These are phyloP conservation scores for Myriosclerotinia scirpicola DNA, from an alignment of 2,329 filamentous ascomycete species.

Conservation along the genomic window DNA sequence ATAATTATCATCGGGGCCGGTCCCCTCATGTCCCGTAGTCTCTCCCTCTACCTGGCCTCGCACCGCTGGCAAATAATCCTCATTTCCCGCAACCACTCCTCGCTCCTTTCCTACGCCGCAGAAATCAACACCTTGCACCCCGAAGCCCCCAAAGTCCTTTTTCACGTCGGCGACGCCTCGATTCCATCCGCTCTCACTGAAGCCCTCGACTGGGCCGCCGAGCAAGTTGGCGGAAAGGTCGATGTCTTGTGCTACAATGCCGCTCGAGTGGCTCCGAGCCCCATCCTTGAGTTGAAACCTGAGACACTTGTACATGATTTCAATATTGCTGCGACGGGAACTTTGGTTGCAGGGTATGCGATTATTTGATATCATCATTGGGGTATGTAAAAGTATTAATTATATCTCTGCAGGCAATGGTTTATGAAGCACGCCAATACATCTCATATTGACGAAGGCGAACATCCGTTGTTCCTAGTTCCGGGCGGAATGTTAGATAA, in stretches of 20 bases:
- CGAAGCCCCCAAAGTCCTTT: neutral
- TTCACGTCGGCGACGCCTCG: slow-evolving; percentile 7
- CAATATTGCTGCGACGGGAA: neutral
- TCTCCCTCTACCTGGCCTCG: slow-evolving; percentile 21
- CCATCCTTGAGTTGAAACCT: neutral
- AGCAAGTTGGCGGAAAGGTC: neutral
- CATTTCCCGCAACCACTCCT: slow-evolving; percentile 3
- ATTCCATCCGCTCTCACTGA: neutral
- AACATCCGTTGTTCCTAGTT: slow-evolving; percentile 8
- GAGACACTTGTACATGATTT: slow-evolving; percentile 12
- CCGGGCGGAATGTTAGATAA: neutral
- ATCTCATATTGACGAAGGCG: neutral
- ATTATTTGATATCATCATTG: neutral
- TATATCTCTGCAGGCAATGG: neutral
- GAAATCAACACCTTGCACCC: slow-evolving; percentile 15
- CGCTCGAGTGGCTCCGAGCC: neutral
- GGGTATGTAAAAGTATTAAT: neutral
- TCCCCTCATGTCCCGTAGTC: slow-evolving; percentile 21
- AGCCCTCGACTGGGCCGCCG: slow-evolving; percentile 16
- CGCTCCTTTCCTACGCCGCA: neutral
- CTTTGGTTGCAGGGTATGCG: slow-evolving; percentile 14
- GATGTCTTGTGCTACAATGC: slow-evolving; percentile 20
- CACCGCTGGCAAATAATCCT: slow-evolving; percentile 20
- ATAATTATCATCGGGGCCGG: slow-evolving; percentile 19
- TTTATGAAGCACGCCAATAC: slow-evolving; percentile 10